Base-by-base conservation (phyloP, 306 rosid genomes). In the Mimosa pudica region DNA sequence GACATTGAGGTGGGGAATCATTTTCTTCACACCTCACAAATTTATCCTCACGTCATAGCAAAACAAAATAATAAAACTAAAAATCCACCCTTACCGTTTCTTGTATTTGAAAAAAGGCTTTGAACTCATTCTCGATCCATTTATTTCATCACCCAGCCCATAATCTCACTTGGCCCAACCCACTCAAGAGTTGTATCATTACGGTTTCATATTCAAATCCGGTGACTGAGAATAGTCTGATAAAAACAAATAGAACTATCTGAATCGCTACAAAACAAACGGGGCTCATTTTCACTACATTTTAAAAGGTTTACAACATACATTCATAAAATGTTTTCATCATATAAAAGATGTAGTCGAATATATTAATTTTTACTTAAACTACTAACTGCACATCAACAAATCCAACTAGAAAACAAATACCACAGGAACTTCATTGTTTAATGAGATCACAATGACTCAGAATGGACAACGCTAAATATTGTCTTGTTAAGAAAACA, bases 401-500 rank as follows among this genome's bases (percentile, higher is more conserved):
- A 70, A 63, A 51, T 17, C 52, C 33, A 73, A 33, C 32, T 70
- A 77, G 16, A 24, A 48, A 48, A 48, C 52, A 48, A 48, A 48
- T 48, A 14, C 78, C 73, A 78, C 41, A 32, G 24, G n/a, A 38
- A 7, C 49, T 45, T 45, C 51, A 62, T 52, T 77, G 79, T 83
- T 80, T 75, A 83, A 80, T 10, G 16, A 41, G 57, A 86, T 63
- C 24, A 75, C 64, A 52, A 58, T 48, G 12, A n/a, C 38, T 52
- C 74, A 77, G 72, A 79, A 76, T 60, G 64, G 70, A 82, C 78
- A 58, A 46, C 10, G 64, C 46, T 7, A 68, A 47, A 12, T 18
- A 57, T 58, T 69, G 67, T 69, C 52, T 61, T 8, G 63, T 13
- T 44, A 54, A 54, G 64, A 52, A 18, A 77, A 77, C 38, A 65